A percentile compares a stretch with the other conserved stretches of the same genome.
Conservation (phyloP, 1,139 yeast species). For the Blastobotrys persicus region DNA sequence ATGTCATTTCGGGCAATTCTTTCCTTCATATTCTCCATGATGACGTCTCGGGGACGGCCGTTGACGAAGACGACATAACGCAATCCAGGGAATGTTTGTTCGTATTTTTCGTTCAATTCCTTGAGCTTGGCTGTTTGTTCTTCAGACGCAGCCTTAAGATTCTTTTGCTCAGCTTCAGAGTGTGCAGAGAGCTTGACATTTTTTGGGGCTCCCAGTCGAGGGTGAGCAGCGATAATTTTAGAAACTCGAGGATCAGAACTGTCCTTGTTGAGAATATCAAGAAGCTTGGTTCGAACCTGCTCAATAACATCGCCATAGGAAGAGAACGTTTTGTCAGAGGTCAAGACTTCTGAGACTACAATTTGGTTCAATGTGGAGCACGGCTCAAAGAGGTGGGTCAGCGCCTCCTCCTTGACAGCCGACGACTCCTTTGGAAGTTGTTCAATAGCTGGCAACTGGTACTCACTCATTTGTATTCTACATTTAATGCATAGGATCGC, state of each 20-base stretch:
- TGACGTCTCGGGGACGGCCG: constrained; percentile 65
- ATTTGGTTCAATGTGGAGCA: constrained; percentile 52
- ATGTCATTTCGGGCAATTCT: constrained; percentile 59
- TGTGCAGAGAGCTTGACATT: constrained; percentile 54
- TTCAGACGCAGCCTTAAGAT: constrained; percentile 47
- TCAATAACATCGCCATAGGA: constrained; percentile 55
- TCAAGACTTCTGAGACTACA: constrained; percentile 40
- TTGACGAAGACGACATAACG: constrained; percentile 89
- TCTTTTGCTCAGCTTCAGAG: constrained; percentile 68
- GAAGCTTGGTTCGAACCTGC: constrained; percentile 42
- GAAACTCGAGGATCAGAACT: constrained; percentile 32
- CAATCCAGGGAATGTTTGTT: constrained; percentile 71
- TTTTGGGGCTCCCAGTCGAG: constrained; percentile 69
- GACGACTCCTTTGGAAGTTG: constrained; percentile 24
- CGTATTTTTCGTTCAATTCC: constrained; percentile 61
- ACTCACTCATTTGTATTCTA: constrained; percentile 15
- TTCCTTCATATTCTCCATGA: constrained; percentile 62
- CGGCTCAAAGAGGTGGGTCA: constrained; percentile 66
- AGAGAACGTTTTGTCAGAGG: constrained; percentile 16
- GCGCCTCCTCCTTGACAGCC: constrained; percentile 36
- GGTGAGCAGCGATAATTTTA: constrained; percentile 70
- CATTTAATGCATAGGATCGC: background rate
- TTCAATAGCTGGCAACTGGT: constrained; percentile 23
- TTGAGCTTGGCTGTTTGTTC: constrained; percentile 51
- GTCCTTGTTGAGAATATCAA: constrained; percentile 34